phyloP scores from a whole-genome alignment of 2,329 filamentous ascomycete species.

The Cladosporium colombiae region DNA sequence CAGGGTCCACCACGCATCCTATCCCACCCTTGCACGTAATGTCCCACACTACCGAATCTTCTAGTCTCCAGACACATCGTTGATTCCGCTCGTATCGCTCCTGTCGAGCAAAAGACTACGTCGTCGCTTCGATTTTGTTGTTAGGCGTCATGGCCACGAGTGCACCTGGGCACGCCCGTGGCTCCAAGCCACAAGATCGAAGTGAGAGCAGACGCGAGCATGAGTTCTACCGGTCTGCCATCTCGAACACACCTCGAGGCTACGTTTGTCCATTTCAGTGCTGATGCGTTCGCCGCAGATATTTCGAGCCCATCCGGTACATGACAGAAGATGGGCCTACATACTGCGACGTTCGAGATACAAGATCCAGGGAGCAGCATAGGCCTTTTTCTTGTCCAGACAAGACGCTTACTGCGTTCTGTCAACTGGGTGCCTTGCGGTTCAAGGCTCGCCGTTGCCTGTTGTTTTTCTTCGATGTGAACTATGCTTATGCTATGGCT shows the following conservation, averaged over 20 bases:
- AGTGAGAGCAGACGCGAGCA: constrained; percentile 32
- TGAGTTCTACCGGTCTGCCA: constrained; percentile 33
- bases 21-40: not conserved
- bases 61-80: not conserved
- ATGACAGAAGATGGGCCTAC: constrained; percentile 31
- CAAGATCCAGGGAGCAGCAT: constrained; percentile 28
- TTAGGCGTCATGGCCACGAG: constrained; percentile 1
- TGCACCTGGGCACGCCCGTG: not conserved
- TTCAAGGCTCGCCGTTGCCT: constrained; percentile 52
- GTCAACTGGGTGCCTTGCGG: constrained; percentile 55
- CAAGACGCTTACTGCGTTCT: constrained; percentile 48
- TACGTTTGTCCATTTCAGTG: not conserved
- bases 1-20: not conserved
- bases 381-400: constrained; percentile 35
- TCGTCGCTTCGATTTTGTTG: not conserved
- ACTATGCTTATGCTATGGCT: constrained; percentile 54
- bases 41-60: not conserved
- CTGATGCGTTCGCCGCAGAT: constrained; percentile 20
- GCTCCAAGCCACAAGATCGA: constrained; percentile 1
- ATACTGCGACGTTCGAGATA: constrained; percentile 31
- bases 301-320: constrained; percentile 32
- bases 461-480: constrained; percentile 55
- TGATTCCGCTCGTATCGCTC: not conserved
- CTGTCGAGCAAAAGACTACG: not conserved
- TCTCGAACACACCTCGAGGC: not conserved